Evolutionary conservation across 169 alveolate genomes (phyloP), one percentile per base, ranked within the genome.

Genomic region (Cryptosporidium felis): DNA sequence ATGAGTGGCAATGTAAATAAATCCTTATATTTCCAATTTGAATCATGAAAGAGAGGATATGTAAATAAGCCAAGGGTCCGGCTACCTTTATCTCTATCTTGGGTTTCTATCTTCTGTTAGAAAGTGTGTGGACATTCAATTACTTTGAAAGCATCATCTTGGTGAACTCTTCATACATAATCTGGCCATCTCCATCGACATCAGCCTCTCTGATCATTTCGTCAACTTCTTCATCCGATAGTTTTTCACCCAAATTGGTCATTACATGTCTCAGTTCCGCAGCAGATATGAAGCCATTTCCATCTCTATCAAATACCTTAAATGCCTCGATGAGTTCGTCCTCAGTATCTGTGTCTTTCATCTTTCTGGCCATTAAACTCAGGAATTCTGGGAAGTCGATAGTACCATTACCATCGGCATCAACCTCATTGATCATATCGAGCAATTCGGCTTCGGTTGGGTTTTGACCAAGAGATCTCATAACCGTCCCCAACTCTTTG

Each of bases 191-290:
- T 14, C 99, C 99, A 88, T 98, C 99, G 32, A 96, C 96, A 88
- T 97, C 99, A 60, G 99, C 99, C 91, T 97, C 99, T 81, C 98
- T 92, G 74, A 98, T 96, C 99, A 98, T 97, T 93, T 98, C 99
- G 85, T 97, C 99, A 59, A 98, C 99, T 81, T 97, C 99, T 90
- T 98, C 99, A 90, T 97, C 98, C 34, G 99, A 97, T 56, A 98
- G 91, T 89, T 97, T 97, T 89, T 97, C 99, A 21, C 99, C 99
- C 88, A 97, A 91, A 82, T 97, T 98, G 21, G 99, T 97, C 99
- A 96, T 97, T 42, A 97, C 99, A 89, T 97, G 99, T 79, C 99
- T 96, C 89, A 97, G 94, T 94, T 98, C 99, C 63, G 98, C 99
- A 14, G 99, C 99, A 60, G 98, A 95, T 51, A 98, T 98, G 80